Conservation (phyloP, 2,329 filamentous ascomycete species). For the Arthrobotrys iridis region DNA sequence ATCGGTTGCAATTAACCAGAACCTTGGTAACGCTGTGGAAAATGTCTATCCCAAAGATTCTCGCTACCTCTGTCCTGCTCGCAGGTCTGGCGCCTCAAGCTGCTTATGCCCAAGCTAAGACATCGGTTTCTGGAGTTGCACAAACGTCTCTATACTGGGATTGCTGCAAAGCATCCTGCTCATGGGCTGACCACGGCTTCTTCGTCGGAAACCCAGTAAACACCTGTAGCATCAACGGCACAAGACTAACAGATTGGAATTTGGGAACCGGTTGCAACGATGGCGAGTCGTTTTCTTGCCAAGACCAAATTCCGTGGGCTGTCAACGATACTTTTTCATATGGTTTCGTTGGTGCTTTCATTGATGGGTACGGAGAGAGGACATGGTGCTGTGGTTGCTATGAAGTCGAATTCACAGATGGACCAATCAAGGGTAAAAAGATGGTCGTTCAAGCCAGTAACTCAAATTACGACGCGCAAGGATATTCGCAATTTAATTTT, state of each 20-base stretch:
- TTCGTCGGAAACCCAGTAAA: conserved; percentile 54
- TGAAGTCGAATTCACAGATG: conserved; percentile 68
- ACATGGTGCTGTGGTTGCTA: conserved; percentile 75
- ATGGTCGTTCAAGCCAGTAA: conserved; percentile 74
- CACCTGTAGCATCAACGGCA: conserved; percentile 52
- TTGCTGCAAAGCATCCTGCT: conserved; percentile 77
- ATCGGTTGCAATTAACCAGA: neutral
- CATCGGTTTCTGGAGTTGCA: conserved; percentile 57
- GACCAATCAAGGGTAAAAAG: conserved; percentile 67
- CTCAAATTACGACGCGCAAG: conserved; percentile 39
- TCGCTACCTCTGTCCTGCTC: conserved; percentile 4
- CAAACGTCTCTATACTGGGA: conserved; percentile 64
- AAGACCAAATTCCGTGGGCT: conserved; percentile 72
- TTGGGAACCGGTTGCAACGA: conserved; percentile 66
- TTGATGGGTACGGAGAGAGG: conserved; percentile 68
- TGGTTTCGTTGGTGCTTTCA: conserved; percentile 73
- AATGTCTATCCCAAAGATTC: conserved; percentile 29
- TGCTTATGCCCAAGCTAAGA: neutral
- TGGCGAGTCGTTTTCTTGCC: conserved; percentile 71
- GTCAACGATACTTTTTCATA: conserved; percentile 71
- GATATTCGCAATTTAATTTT: conserved; percentile 40
- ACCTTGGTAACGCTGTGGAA: conserved; percentile 6
- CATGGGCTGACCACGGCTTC: conserved; percentile 58
- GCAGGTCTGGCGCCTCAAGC: conserved; percentile 2
- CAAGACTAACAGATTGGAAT: conserved; percentile 34